Conservation (phyloP, 2,329 filamentous ascomycete genomes). For the Didymosphaeria variabile region DNA sequence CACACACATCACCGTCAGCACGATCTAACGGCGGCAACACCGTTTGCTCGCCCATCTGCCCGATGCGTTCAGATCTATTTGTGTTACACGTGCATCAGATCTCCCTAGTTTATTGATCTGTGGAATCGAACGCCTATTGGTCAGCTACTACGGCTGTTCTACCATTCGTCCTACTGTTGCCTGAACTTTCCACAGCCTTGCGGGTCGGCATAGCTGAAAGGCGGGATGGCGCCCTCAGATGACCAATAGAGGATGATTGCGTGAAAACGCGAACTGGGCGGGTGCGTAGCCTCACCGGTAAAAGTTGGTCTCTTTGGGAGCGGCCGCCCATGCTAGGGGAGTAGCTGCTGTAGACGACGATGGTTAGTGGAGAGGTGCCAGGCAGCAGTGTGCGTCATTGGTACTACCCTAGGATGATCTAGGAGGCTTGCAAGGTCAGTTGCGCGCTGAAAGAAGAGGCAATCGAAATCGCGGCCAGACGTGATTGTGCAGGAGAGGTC, state of each 20-base stretch:
- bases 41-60: not conserved
- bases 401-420: no score
- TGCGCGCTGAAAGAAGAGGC: constrained; percentile 3
- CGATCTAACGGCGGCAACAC: not conserved
- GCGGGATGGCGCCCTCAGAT: not conserved
- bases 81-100: not conserved
- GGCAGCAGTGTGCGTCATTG: not conserved
- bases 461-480: not conserved
- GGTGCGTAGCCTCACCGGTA: not conserved
- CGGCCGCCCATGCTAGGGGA: no score
- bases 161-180: not conserved
- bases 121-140: not conserved
- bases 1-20: not conserved
- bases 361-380: not conserved
- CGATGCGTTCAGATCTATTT: not conserved
- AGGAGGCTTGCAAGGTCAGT: not conserved
- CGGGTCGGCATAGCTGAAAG: not conserved
- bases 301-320: no score
- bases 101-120: not conserved
- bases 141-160: not conserved
- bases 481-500: not conserved
- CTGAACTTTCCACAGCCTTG: not conserved
- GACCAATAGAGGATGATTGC: not conserved
- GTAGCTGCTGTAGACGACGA: no score
- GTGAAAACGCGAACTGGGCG: not conserved